Evolutionary conservation across 208 protist species (phyloP).

Genomic region (Acanthamoeba healyi): DNA sequence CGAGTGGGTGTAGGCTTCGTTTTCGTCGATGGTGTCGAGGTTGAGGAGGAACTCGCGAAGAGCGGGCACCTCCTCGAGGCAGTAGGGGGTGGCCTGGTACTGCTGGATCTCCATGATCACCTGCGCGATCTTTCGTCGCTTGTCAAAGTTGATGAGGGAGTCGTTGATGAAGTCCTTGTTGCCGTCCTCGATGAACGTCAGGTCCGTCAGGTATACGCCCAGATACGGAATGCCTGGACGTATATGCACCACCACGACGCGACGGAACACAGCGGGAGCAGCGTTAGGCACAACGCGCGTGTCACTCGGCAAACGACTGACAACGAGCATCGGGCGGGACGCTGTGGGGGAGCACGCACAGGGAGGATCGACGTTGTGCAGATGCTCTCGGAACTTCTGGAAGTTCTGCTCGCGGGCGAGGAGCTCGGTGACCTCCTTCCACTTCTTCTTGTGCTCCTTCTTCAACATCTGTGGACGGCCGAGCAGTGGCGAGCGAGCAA

Average conservation of each 20-base stretch:
- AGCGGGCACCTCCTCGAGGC: conserved; percentile 37
- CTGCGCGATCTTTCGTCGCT: conserved; percentile 63
- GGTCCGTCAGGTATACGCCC: conserved; percentile 71
- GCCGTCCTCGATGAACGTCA: conserved; percentile 76
- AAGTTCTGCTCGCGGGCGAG: conserved; percentile 68
- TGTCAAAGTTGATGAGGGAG: conserved; percentile 79
- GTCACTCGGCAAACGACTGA: too few species aligned
- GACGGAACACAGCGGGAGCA: too few species aligned
- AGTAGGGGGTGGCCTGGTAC: conserved; percentile 76
- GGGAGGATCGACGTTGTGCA: conserved; percentile 67
- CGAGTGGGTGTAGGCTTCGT: conserved; percentile 56
- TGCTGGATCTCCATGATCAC: conserved; percentile 78
- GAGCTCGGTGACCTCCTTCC: conserved; percentile 37
- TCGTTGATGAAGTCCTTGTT: conserved; percentile 54
- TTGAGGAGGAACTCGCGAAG: conserved; percentile 38
- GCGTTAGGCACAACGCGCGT: too few species aligned
- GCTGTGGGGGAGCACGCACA: not conserved
- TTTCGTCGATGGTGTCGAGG: conserved; percentile 60
- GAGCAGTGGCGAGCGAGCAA: not conserved
- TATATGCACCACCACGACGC: too few species aligned
- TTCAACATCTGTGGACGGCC: not conserved
- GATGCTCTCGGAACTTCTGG: conserved; percentile 71
- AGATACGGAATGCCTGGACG: conserved; percentile 78
- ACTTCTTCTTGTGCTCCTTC: conserved; percentile 70
- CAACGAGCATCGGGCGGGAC: too few species aligned